Base-by-base conservation (phyloP, 331 rosid genomes). In the Pyracantha coccinea region DNA sequence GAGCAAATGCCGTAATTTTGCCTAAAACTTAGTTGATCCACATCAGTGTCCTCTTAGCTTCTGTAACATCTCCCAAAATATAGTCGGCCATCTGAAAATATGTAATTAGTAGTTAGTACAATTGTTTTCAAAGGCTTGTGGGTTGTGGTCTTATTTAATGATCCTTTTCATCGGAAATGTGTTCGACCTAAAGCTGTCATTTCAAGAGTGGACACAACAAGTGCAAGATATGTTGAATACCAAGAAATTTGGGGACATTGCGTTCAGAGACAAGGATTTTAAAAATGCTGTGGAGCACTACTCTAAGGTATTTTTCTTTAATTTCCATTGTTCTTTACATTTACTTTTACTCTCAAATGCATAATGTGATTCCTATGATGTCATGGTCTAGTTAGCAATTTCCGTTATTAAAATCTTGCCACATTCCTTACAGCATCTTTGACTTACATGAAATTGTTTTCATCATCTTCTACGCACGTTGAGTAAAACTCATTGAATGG, bases 151-250 rank as follows among this genome's bases (percentile, higher is more conserved):
- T 50, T 31, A 19, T 2, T 45, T 50, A 19, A 29, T 3, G 45
- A 12, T 31, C 13, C 2, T 21, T 11, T 9, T 44, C 71, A 38
- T 23, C 16, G 55, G 5, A 38, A 14, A 14, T 67, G 71, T 41
- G 29, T 15, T 38, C 12, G n/a, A 21, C 20, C 9, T 38, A 13
- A 38, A 91, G 96, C 93, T 93, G 73, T 91, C 96, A 59, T 91
- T 93, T 79, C 97, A 91, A 91, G 97, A 93, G 73, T 93, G 96
- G 98, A 93, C 97, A 4, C 96, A 93, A 53, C 98, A 89, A 89
- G 96, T 91, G 81, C 98, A 91, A 85, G 97, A 93, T 21, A 93
- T 89, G 87, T 75, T 91, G 84, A 89, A 91, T 81, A 88, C 93
- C 9, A 91, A 89, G 70, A 91, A 89, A 81, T 84, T 86, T 74